Evolutionary conservation across 2,329 filamentous ascomycete species (phyloP).

Genomic region (Exophiala oligosperma): DNA sequence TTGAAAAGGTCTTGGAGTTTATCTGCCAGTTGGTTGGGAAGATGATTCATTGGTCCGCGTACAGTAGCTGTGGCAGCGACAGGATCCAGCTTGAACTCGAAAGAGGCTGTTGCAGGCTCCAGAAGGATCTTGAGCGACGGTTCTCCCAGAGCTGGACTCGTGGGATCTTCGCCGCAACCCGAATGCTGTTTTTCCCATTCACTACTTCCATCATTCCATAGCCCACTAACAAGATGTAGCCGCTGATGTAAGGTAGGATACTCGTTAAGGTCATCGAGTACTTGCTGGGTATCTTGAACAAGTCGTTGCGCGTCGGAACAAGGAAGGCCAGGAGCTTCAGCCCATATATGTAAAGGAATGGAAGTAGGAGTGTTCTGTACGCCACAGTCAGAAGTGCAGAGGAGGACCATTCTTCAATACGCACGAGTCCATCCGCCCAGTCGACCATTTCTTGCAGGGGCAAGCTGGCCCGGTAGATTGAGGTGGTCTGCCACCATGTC

Average conservation of each 20-base stretch:
- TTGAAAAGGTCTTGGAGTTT: constrained; percentile 76
- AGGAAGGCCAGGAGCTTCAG: constrained; percentile 68
- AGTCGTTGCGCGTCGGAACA: constrained; percentile 70
- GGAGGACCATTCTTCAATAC: constrained; percentile 4
- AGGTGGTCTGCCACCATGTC: constrained; percentile 94
- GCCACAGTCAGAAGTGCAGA: constrained; percentile 7
- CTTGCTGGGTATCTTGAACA: constrained; percentile 77
- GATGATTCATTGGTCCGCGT: constrained; percentile 6
- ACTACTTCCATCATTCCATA: constrained; percentile 3
- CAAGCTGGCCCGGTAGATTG: constrained; percentile 82
- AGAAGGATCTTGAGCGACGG: constrained; percentile 71
- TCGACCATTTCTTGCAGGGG: constrained; percentile 83
- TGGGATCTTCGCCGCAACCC: constrained; percentile 27
- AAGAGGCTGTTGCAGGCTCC: constrained; percentile 47
- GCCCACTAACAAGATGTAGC: constrained; percentile 60
- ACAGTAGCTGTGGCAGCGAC: constrained; percentile 14
- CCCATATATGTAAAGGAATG: constrained; percentile 79
- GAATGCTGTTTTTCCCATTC: background rate
- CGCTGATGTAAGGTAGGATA: constrained; percentile 82
- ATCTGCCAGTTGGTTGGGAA: constrained; percentile 65
- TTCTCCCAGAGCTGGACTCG: constrained; percentile 38
- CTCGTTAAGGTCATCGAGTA: constrained; percentile 82
- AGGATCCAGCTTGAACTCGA: constrained; percentile 22
- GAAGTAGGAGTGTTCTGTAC: constrained; percentile 78
- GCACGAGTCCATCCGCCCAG: constrained; percentile 87